Evolutionary conservation across 1,284 basidiomycete genomes (phyloP).

Genomic region (Apiotrichum sp.): DNA sequence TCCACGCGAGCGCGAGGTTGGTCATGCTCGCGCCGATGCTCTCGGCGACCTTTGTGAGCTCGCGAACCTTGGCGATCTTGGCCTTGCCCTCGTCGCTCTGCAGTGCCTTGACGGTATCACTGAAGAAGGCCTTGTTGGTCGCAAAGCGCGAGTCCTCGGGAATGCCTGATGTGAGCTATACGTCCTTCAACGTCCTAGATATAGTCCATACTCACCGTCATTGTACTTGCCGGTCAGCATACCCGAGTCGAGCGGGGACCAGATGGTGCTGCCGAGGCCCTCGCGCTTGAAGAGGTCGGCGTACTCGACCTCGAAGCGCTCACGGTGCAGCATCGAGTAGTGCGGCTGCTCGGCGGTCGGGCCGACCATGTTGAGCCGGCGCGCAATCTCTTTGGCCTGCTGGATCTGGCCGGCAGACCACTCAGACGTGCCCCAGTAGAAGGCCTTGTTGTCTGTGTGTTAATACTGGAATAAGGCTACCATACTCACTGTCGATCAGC

Average conservation of each 20-base stretch:
- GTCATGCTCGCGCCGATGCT: slow-evolving; percentile 53
- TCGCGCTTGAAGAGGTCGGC: slow-evolving; percentile 51
- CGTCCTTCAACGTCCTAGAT: background rate
- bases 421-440: slow-evolving; percentile 65
- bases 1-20: slow-evolving; percentile 71
- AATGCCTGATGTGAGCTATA: slow-evolving; percentile 11
- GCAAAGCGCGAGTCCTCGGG: slow-evolving; percentile 60
- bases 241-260: slow-evolving; percentile 66
- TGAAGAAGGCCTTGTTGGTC: slow-evolving; percentile 54
- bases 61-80: slow-evolving; percentile 58
- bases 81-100: slow-evolving; percentile 53
- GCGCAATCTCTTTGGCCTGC: slow-evolving; percentile 60
- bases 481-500: slow-evolving; percentile 48
- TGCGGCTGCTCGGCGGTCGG: slow-evolving; percentile 76
- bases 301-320: slow-evolving; percentile 73
- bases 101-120: slow-evolving; percentile 50
- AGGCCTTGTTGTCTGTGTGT: slow-evolving; percentile 56
- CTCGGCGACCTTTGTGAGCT: slow-evolving; percentile 62
- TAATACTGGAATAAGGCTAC: background rate
- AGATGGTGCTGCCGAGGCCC: slow-evolving; percentile 58
- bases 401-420: slow-evolving; percentile 63
- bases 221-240: slow-evolving; percentile 62
- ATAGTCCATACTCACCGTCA: slow-evolving; percentile 29
- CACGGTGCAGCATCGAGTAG: slow-evolving; percentile 47
- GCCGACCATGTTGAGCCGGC: slow-evolving; percentile 61